Evolutionary conservation across 305 asterid species (phyloP).

Genomic region (Fraxinus sp.): DNA sequence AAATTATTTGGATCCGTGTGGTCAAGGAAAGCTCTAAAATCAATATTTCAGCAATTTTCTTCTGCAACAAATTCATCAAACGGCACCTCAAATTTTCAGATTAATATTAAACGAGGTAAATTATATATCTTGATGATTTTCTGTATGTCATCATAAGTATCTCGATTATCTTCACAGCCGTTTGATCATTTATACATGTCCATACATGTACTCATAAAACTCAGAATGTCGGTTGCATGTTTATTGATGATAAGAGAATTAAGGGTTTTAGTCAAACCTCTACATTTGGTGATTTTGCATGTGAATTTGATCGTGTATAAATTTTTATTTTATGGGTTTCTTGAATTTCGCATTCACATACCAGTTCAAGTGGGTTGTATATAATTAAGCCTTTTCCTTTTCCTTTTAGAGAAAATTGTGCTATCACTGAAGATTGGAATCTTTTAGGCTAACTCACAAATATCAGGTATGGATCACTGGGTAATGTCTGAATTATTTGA

Average conservation of each 20-base stretch:
- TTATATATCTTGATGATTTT: neutral
- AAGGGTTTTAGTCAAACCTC: slow-evolving; percentile 29
- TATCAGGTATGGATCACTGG: slow-evolving; percentile 4
- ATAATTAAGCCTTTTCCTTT: slow-evolving; percentile 7
- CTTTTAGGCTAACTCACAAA: neutral
- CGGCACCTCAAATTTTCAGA: slow-evolving; percentile 20
- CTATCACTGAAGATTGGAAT: neutral
- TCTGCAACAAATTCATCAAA: slow-evolving; percentile 13
- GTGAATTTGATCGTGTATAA: slow-evolving; percentile 24
- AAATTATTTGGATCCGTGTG: slow-evolving; percentile 21
- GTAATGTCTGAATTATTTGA: slow-evolving; percentile 11
- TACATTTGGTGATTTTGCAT: slow-evolving; percentile 32
- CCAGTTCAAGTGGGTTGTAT: slow-evolving; percentile 19
- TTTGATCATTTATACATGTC: slow-evolving; percentile 11
- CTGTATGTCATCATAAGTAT: slow-evolving; percentile 12
- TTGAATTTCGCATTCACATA: neutral
- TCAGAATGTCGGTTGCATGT: slow-evolving; percentile 30
- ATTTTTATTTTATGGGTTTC: neutral
- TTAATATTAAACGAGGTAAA: slow-evolving; percentile 23
- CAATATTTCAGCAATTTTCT: neutral
- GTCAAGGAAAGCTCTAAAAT: slow-evolving; percentile 14
- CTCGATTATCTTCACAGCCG: slow-evolving; percentile 7
- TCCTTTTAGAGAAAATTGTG: neutral
- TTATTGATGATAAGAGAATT: slow-evolving; percentile 23
- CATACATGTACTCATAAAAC: slow-evolving; percentile 4